Evolutionary conservation across 345 rosid species (phyloP), one percentile per base, ranked within the genome.

Genomic region (Pugionium cornutum): DNA sequence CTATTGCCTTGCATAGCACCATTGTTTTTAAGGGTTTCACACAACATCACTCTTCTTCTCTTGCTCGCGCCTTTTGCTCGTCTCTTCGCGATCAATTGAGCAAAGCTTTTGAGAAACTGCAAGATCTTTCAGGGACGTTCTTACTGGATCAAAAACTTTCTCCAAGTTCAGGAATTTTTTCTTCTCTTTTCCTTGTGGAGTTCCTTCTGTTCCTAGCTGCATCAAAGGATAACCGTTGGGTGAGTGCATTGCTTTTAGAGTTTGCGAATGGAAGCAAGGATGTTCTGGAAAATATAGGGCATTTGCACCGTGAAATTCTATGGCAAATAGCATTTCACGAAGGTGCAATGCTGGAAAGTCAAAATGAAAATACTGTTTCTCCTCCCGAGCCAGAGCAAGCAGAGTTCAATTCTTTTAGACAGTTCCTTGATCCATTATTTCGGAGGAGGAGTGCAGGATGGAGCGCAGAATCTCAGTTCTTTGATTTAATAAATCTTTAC

Each of bases 11-110:
- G 72, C 98, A 89, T 57, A 89, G 97, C 85, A 84, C 97, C 62
- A 88, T 88, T 88, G 98, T 92, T 64, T 92, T 92, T 75, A 92
- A 92, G 80, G 96, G 96, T 69, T 89, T 92, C 74, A 88, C 94
- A 10, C 97, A 86, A 69, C 92, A 92, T 81, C 96, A 92, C 73
- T 83, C 98, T 65, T 76, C 87, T 78, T 79, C 97, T 76, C 83
- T 92, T 49, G 94, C 97, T 10, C 87, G 83, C 33, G 92, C 97
- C 46, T 92, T 92, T 81, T 92, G 97, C 73, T 74, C 78, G 51
- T 82, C 90, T 50, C 94, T 92, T 11, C 74, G 91, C 64, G 91
- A 83, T 26, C 98, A 88, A 61, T 63, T 92, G 75, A 86, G 66
- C 75, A 84, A 84, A 75, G 89, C 85, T 70, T 76, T 88, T 78